Base-by-base conservation (phyloP, 2,329 filamentous ascomycete genomes). In the Venturia oleaginea region DNA sequence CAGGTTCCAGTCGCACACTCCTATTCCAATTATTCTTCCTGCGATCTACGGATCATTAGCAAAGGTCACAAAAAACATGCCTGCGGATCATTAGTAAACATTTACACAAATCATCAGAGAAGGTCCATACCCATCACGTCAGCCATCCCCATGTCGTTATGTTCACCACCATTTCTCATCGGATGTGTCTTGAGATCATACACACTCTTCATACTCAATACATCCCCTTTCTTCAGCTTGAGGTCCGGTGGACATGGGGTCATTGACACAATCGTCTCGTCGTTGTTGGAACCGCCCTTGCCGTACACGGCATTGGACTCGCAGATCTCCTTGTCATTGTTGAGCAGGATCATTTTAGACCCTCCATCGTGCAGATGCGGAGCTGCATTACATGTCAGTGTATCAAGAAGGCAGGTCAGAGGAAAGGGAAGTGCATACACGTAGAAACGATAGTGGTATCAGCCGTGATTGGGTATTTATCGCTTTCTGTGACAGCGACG, bases 151-250 rank as follows among this genome's bases (percentile, higher is more conserved):
- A 51, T 54, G 38, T 2, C 6, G 34, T 10, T 48, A 19, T 62
- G 40, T n/a, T 32, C 7, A 34, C 19, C 40, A 1, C 42, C 38
- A 19, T 48, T 24, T 19, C 32, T 37, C 5, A 62, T 19, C 27
- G 60, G 60, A 34, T 62, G 60, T 8, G 17, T 62, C 38, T 37
- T n/a, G 40, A 62, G 60, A 48, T 62, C 60, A 24, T 62, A 62
- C 1, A 62, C 40, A 17, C 19, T 10, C 40, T 62, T 62, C 60
- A 62, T 46, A 11, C 19, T 62, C 7, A 62, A 22, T 4, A 24
- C 8, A 51, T 51, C 42, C 17, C 61, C 61, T 32, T 62, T 62
- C 30, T 62, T 62, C 13, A 62, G 15, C 11, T 34, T 24, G 15
- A 62, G 7, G 2, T 4, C 61, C 6, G 22, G 19, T 3, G 11